Percentiles rank a stretch among this genome's conserved stretches.
phyloP scores from a whole-genome alignment of 2,329 filamentous ascomycete genomes.

The Aspergillus awamori region DNA sequence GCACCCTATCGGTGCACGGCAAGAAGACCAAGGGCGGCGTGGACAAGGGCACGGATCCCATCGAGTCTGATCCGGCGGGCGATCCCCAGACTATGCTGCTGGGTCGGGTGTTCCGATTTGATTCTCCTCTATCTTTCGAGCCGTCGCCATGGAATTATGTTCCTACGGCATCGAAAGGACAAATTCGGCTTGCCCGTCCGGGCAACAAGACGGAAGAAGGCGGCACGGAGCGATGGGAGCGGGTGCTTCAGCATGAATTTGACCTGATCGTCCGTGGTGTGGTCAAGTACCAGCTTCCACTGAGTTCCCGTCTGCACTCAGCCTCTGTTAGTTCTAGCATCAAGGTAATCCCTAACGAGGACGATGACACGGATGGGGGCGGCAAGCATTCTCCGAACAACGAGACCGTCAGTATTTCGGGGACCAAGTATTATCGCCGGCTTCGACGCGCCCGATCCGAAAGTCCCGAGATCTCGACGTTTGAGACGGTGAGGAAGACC shows the following conservation, averaged over 20 bases:
- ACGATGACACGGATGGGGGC: conserved; percentile 22
- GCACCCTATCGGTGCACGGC: conserved; percentile 17
- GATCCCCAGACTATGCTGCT: conserved; percentile 83
- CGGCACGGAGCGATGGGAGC: conserved; percentile 85
- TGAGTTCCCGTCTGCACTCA: conserved; percentile 58
- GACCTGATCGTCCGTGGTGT: conserved; percentile 90
- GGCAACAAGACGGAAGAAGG: conserved; percentile 84
- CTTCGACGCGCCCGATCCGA: conserved; percentile 6
- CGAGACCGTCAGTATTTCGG: conserved; percentile 31
- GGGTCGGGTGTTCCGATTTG: conserved; percentile 84
- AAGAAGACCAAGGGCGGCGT: conserved; percentile 38
- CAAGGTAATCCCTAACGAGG: conserved; percentile 42
- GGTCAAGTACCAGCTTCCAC: conserved; percentile 74
- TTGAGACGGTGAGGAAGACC: conserved; percentile 15
- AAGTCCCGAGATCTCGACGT: conserved; percentile 15
- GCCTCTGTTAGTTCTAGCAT: conserved; percentile 50
- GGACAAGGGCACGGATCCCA: conserved; percentile 64
- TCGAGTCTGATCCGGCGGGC: conserved; percentile 57
- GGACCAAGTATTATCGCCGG: conserved; percentile 11
- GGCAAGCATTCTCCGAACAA: conserved; percentile 28
- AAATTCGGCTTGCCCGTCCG: conserved; percentile 78
- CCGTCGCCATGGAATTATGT: conserved; percentile 81
- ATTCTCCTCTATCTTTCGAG: conserved; percentile 86
- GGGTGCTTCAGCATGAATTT: conserved; percentile 87
- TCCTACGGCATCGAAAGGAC: conserved; percentile 73